Conservation (phyloP, 768 basidiomycete genomes). For the Tulasnella sp. region DNA sequence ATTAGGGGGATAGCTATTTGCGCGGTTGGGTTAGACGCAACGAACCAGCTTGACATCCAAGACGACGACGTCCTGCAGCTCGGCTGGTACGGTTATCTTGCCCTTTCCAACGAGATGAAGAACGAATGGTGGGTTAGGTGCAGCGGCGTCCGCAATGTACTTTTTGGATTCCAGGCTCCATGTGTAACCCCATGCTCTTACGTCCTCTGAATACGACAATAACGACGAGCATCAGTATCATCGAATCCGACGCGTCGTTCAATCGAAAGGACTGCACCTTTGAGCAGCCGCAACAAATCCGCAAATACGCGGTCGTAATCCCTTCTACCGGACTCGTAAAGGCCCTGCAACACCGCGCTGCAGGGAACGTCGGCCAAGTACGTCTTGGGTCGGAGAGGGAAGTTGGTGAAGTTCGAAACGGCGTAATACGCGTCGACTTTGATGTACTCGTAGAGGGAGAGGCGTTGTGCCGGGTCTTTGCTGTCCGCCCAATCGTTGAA, state of each 20-base stretch:
- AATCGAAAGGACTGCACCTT: not conserved
- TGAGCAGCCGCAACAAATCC: not conserved
- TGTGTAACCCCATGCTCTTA: not conserved
- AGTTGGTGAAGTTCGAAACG: conserved; percentile 1
- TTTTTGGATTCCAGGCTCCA: not conserved
- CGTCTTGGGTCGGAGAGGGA: not conserved
- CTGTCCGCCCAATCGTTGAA: not conserved
- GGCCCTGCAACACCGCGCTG: not conserved
- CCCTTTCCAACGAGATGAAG: not conserved
- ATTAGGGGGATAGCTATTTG: too few species aligned
- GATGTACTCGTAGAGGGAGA: conserved; percentile 15
- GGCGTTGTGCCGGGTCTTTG: not conserved
- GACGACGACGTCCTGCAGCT: not conserved
- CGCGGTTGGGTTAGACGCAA: too few species aligned
- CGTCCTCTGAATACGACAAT: not conserved
- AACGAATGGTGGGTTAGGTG: not conserved
- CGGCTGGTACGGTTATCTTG: not conserved
- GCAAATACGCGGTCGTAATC: not conserved
- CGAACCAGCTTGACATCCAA: not conserved
- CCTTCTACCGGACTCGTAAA: not conserved
- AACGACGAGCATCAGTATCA: not conserved
- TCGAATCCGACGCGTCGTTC: not conserved
- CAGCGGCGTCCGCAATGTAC: not conserved
- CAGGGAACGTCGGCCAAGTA: not conserved
- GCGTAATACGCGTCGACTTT: conserved; percentile 16